These are phyloP conservation scores for Acanthamoeba royreba DNA, from an alignment of 208 protist species.

Conservation along the genomic window DNA sequence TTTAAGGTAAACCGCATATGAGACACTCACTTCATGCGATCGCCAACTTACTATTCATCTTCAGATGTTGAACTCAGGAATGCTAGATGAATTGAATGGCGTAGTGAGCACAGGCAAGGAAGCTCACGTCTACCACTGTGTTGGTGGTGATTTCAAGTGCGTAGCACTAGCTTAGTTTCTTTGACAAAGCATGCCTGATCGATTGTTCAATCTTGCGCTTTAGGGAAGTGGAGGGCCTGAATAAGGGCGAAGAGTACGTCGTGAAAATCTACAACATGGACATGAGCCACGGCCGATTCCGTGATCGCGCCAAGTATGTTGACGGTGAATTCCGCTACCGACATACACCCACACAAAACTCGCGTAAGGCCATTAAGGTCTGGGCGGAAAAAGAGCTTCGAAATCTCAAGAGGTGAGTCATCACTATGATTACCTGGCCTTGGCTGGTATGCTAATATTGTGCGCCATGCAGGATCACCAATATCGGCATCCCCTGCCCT, in stretches of 20 bases:
- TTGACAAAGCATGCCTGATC: background rate
- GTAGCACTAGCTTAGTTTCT: background rate
- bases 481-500: constrained; percentile 86
- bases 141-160: background rate
- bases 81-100: constrained; percentile 93
- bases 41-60: background rate
- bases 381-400: constrained; percentile 99
- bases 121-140: constrained; percentile 93
- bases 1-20: constrained; percentile 83
- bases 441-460: no score
- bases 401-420: constrained; percentile 90
- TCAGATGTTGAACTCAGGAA: constrained; percentile 92
- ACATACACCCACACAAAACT: constrained; percentile 97
- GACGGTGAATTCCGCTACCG: constrained; percentile 96
- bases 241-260: constrained; percentile 77
- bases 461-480: background rate
- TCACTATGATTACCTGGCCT: no score
- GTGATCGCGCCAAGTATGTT: constrained; percentile 98
- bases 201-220: background rate
- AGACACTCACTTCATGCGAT: background rate
- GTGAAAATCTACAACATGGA: constrained; percentile 99
- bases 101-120: constrained; percentile 98
- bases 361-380: constrained; percentile 96
- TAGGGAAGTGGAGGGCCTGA: constrained; percentile 28
- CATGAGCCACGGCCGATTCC: constrained; percentile 96